Evolutionary conservation across 2,329 filamentous ascomycete genomes (phyloP).

Genomic region (Helotiales sp.): DNA sequence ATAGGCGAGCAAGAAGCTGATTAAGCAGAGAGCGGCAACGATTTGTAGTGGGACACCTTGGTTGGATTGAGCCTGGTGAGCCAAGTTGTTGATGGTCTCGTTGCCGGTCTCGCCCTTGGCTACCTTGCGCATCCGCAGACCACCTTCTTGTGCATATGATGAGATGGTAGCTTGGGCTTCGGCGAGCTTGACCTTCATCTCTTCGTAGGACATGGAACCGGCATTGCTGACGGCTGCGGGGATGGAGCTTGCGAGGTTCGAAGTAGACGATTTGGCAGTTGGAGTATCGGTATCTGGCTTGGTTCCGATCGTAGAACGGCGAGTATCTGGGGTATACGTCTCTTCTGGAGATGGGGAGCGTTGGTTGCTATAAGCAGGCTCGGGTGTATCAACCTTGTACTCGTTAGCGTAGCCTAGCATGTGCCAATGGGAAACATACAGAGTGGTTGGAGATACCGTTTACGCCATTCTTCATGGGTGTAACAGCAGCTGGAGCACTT

Average conservation of each 20-base stretch:
- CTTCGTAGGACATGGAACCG: constrained; percentile 51
- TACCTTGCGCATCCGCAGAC: constrained; percentile 79
- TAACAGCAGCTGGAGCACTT: constrained; percentile 25
- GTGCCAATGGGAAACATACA: constrained; percentile 27
- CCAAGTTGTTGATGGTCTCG: constrained; percentile 55
- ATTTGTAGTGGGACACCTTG: constrained; percentile 86
- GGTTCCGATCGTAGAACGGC: constrained; percentile 37
- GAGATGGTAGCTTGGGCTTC: constrained; percentile 77
- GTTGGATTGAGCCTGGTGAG: constrained; percentile 52
- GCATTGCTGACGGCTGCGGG: constrained; percentile 51
- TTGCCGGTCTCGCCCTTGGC: constrained; percentile 57
- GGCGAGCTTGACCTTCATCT: constrained; percentile 73
- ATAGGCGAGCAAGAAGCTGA: constrained; percentile 94
- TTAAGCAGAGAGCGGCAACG: constrained; percentile 80
- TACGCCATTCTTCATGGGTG: constrained; percentile 39
- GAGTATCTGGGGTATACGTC: constrained; percentile 40
- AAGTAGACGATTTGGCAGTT: constrained; percentile 39
- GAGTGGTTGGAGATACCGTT: constrained; percentile 33
- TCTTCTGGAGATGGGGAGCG: constrained; percentile 58
- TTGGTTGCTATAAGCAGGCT: constrained; percentile 50
- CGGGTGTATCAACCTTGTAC: constrained; percentile 33
- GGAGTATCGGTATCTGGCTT: constrained; percentile 39
- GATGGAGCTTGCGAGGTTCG: constrained; percentile 45
- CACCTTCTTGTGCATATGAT: constrained; percentile 70
- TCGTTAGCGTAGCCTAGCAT: constrained; percentile 13